Evolutionary conservation across 371 early-diverging fungal genomes (phyloP).

Genomic region (Batrachochytrium dendrobatidis): DNA sequence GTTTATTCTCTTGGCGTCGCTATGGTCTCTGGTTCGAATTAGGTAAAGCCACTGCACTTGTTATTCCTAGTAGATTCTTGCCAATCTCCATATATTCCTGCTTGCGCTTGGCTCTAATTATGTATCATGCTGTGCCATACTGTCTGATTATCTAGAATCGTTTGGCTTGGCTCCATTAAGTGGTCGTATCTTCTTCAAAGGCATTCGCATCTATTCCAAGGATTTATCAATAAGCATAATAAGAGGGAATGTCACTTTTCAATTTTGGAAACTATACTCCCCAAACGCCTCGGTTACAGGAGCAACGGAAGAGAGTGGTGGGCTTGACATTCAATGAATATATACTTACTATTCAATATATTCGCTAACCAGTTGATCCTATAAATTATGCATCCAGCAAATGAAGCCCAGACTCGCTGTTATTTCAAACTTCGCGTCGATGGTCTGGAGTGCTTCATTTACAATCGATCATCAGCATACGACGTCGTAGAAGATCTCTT

Average conservation of each 20-base stretch:
- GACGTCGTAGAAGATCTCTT: conserved; percentile 54
- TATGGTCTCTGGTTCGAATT: background rate
- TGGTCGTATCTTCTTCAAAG: conserved; percentile 74
- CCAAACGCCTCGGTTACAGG: conserved; percentile 37
- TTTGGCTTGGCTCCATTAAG: conserved; percentile 66
- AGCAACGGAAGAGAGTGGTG: background rate
- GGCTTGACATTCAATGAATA: background rate
- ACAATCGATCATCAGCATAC: conserved; percentile 73
- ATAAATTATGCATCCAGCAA: background rate
- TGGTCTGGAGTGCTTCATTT: conserved; percentile 78
- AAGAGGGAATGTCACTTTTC: conserved; percentile 69
- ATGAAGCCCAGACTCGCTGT: background rate
- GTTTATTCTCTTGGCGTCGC: conserved; percentile 1
- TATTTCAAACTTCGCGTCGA: conserved; percentile 63
- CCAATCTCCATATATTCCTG: no score
- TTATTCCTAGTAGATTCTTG: background rate
- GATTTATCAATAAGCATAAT: conserved; percentile 68
- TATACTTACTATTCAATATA: background rate
- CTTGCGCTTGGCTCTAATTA: no score
- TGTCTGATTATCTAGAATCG: conserved; percentile 66
- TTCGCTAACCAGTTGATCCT: background rate
- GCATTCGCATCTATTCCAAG: conserved; percentile 62
- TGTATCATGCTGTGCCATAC: no score
- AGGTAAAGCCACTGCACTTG: background rate
- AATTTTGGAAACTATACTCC: conserved; percentile 68